phyloP scores from a whole-genome alignment of 2,329 filamentous ascomycete species.

The Lachnellula cervina region DNA sequence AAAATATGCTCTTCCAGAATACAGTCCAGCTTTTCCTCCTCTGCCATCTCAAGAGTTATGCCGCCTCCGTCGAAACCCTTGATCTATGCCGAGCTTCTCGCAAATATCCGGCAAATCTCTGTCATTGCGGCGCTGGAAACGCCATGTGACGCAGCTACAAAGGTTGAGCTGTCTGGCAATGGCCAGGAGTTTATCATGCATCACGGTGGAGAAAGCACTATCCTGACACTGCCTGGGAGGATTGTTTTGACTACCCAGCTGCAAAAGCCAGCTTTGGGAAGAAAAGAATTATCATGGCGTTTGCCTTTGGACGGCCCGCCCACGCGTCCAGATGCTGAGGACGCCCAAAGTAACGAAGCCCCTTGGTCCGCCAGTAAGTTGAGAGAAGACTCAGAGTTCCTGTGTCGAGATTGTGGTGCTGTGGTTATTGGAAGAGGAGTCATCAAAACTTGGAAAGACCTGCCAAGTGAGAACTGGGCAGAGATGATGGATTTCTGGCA shows the following conservation, averaged over 20 bases:
- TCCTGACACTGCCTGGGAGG: constrained; percentile 36
- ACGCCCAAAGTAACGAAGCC: constrained; percentile 18
- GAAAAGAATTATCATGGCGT: constrained; percentile 47
- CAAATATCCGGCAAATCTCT: constrained; percentile 61
- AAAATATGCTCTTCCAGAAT: neutral
- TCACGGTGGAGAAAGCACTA: constrained; percentile 41
- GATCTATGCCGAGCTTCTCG: constrained; percentile 61
- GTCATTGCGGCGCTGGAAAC: constrained; percentile 49
- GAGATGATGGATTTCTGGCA: constrained; percentile 99
- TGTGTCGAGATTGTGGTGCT: constrained; percentile 40
- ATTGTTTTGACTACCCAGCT: constrained; percentile 17
- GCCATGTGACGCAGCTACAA: constrained; percentile 26
- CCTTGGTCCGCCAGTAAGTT: constrained; percentile 53
- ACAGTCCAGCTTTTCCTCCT: neutral
- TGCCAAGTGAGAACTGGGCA: constrained; percentile 96
- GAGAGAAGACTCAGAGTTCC: constrained; percentile 26
- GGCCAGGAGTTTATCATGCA: constrained; percentile 43
- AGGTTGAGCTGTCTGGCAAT: constrained; percentile 38
- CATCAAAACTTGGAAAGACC: constrained; percentile 72
- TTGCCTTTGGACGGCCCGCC: constrained; percentile 37
- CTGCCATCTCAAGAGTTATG: constrained; percentile 7
- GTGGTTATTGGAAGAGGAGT: constrained; percentile 35
- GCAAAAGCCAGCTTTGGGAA: constrained; percentile 23
- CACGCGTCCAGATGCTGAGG: constrained; percentile 10
- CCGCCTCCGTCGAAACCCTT: constrained; percentile 11